A percentile compares a stretch with the other conserved stretches of the same genome.
Conservation (phyloP, 306 rosid genomes). For the Lotus japonicus region DNA sequence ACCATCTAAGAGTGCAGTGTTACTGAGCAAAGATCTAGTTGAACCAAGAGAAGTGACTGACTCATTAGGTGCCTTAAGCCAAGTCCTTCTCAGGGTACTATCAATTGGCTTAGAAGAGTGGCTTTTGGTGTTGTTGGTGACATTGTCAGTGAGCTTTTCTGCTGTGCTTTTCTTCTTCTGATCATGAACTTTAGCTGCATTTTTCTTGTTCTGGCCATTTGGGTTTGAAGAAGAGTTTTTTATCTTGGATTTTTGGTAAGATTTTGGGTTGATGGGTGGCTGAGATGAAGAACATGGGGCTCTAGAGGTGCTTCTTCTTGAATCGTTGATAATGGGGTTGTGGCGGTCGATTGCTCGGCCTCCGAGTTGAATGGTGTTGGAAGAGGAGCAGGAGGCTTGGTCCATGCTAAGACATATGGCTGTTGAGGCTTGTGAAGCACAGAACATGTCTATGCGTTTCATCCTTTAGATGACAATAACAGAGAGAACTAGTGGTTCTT, state of each 20-base stretch:
- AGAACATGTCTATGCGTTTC: slow-evolving; percentile 70
- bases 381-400: slow-evolving; percentile 60
- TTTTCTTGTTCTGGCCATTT: slow-evolving; percentile 11
- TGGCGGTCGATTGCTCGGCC: slow-evolving; percentile 82
- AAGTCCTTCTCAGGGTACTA: slow-evolving; percentile 32
- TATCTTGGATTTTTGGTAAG: slow-evolving; percentile 28
- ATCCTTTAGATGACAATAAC: slow-evolving; percentile 33
- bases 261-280: slow-evolving; percentile 36
- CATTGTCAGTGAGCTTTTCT: slow-evolving; percentile 10
- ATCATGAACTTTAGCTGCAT: slow-evolving; percentile 20
- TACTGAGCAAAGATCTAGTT: slow-evolving; percentile 62
- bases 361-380: slow-evolving; percentile 61
- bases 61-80: slow-evolving; percentile 36
- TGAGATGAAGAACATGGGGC: slow-evolving; percentile 42
- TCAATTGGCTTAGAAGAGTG: slow-evolving; percentile 34
- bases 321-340: slow-evolving; percentile 78
- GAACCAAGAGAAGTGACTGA: slow-evolving; percentile 57
- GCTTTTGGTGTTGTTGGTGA: neutral
- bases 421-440: slow-evolving; percentile 82
- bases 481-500: slow-evolving; percentile 21
- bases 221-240: slow-evolving; percentile 34
- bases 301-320: slow-evolving; percentile 39
- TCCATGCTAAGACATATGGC: slow-evolving; percentile 81
- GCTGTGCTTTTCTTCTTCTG: slow-evolving; percentile 23
- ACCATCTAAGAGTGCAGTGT: slow-evolving; percentile 34